Evolutionary conservation across 805 yeast species (phyloP).

Genomic region (Blastobotrys mokoenaii): DNA sequence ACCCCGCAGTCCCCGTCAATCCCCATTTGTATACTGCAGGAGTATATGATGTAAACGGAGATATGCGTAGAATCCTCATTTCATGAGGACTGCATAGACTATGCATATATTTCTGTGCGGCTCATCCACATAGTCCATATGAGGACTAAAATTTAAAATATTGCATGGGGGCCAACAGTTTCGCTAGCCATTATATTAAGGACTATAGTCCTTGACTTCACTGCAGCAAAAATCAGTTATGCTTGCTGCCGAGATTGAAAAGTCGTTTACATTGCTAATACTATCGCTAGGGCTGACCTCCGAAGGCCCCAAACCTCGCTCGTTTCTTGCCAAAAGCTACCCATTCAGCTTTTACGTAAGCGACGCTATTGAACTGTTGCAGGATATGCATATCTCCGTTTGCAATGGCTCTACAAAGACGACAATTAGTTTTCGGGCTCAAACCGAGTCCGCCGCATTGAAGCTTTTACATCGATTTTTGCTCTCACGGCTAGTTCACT

Average conservation of each 20-base stretch:
- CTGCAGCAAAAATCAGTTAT: too few relatives aligned
- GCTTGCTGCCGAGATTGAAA: conserved; percentile 48
- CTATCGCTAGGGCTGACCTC: conserved; percentile 33
- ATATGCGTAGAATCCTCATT: background rate
- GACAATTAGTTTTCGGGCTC: conserved; percentile 18
- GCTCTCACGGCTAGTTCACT: conserved; percentile 43
- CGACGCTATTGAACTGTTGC: conserved; percentile 47
- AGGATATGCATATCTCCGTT: conserved; percentile 38
- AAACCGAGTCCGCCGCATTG: conserved; percentile 3
- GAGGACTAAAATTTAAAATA: conserved; percentile 25
- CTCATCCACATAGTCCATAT: too few relatives aligned
- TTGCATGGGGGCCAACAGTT: too few relatives aligned
- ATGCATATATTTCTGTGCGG: conserved; percentile 14
- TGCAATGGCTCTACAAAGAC: conserved; percentile 40
- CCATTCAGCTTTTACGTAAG: conserved; percentile 47
- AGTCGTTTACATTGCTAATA: conserved; percentile 47
- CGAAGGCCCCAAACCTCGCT: background rate
- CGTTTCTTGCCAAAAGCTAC: conserved; percentile 28
- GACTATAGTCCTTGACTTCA: too few relatives aligned
- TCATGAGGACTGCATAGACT: background rate
- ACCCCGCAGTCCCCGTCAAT: background rate
- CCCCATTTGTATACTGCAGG: background rate
- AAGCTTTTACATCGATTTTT: conserved; percentile 12
- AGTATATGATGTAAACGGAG: background rate
- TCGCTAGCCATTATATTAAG: too few relatives aligned